phyloP scores from a whole-genome alignment of 129 eudicot genomes.

The Arctium minus region DNA sequence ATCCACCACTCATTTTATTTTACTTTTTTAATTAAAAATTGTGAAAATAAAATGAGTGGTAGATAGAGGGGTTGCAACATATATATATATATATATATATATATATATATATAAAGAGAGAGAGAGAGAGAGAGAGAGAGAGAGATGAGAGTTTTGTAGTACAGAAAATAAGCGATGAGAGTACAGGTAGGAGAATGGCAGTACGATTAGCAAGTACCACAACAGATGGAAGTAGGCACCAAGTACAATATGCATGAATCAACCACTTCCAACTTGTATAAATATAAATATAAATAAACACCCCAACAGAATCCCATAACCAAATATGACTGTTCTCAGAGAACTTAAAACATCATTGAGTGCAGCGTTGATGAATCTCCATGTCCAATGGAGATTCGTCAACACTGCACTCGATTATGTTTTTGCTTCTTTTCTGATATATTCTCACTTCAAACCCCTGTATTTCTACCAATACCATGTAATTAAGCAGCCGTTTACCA shows the following conservation, averaged over 20 bases:
- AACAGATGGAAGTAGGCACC: neutral
- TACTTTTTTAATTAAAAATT: too few relatives aligned
- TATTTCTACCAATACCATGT: neutral
- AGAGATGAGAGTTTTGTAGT: slow-evolving; percentile 1
- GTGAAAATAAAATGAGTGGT: too few relatives aligned
- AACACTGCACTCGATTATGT: slow-evolving; percentile 63
- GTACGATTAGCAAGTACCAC: slow-evolving; percentile 26
- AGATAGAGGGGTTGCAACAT: too few relatives aligned
- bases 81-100: neutral
- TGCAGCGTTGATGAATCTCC: slow-evolving; percentile 93
- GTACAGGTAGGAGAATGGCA: slow-evolving; percentile 11
- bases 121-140: neutral
- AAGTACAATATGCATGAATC: slow-evolving; percentile 25
- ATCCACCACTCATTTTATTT: too few relatives aligned
- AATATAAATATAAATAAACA: slow-evolving; percentile 6
- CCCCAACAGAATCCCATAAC: neutral
- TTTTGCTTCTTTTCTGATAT: slow-evolving; percentile 41
- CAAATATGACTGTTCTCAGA: slow-evolving; percentile 10
- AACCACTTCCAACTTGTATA: slow-evolving; percentile 8
- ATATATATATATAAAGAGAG: too few relatives aligned
- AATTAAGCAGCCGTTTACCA: neutral
- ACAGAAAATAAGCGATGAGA: slow-evolving; percentile 7
- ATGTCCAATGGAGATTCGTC: slow-evolving; percentile 26
- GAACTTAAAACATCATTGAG: slow-evolving; percentile 83
- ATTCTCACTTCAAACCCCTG: neutral